phyloP scores from a whole-genome alignment of 2,329 filamentous ascomycete species.

The Alternaria angustiovoidea region DNA sequence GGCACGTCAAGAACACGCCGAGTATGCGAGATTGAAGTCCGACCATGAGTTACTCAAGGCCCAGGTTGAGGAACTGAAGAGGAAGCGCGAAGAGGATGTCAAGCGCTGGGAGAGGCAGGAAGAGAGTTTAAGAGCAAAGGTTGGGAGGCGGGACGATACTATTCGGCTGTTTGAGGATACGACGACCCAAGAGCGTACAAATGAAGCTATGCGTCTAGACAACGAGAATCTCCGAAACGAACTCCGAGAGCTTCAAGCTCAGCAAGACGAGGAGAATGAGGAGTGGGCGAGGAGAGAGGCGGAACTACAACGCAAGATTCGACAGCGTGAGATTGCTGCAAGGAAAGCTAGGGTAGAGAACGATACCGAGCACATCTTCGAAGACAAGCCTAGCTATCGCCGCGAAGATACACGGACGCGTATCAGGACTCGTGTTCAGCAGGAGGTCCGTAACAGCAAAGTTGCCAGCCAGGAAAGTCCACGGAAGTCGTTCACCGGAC shows the following conservation, averaged over 20 bases:
- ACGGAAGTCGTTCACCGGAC: conserved; percentile 36
- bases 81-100: conserved; percentile 68
- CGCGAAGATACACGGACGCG: conserved; percentile 46
- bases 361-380: conserved; percentile 28
- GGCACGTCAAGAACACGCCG: conserved; percentile 47
- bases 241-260: conserved; percentile 45
- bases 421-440: conserved; percentile 43
- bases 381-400: conserved; percentile 38
- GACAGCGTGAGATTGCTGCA: conserved; percentile 38
- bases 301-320: conserved; percentile 45
- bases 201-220: conserved; percentile 51
- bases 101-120: conserved; percentile 46
- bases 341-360: conserved; percentile 37
- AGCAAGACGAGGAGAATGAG: conserved; percentile 46
- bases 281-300: conserved; percentile 45
- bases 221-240: conserved; percentile 53
- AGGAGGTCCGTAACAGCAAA: conserved; percentile 47
- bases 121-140: conserved; percentile 40
- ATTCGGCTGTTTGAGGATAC: conserved; percentile 49
- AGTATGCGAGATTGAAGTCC: conserved; percentile 66
- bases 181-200: conserved; percentile 46
- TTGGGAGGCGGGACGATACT: conserved; percentile 51
- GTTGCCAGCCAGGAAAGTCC: conserved; percentile 30
- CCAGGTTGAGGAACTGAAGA: conserved; percentile 78
- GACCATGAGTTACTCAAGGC: conserved; percentile 74